Evolutionary conservation across 1,284 basidiomycete species (phyloP).

Genomic region (Sporisorium exsertum): DNA sequence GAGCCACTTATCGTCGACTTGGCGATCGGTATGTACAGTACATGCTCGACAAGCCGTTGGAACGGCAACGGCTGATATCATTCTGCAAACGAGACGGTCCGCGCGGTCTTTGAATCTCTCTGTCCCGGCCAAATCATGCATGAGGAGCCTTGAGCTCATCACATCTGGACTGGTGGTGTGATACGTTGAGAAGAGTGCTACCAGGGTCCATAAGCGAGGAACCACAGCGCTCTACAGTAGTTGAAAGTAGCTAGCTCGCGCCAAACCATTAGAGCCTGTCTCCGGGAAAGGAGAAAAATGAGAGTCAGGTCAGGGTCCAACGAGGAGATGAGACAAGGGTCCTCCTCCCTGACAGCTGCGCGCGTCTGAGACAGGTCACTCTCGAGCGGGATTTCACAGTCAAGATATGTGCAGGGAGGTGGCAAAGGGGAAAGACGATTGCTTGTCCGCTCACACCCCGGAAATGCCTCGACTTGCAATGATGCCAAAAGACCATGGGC

Average conservation of each 20-base stretch:
- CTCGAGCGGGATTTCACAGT: neutral
- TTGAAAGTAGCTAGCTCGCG: neutral
- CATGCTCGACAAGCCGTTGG: neutral
- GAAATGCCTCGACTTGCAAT: neutral
- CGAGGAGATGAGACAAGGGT: slow-evolving; percentile 4
- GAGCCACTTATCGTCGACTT: neutral
- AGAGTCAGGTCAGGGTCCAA: slow-evolving; percentile 9
- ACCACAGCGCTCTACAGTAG: neutral
- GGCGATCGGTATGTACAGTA: slow-evolving; percentile 8
- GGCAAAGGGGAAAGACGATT: neutral
- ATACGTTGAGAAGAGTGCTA: neutral
- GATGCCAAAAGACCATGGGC: no score
- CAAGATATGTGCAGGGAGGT: neutral
- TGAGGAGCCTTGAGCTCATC: neutral
- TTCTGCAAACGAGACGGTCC: neutral
- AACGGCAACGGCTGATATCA: neutral
- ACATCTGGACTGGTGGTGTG: neutral
- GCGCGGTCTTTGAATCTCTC: neutral
- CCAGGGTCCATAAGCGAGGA: neutral
- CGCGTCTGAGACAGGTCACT: slow-evolving; percentile 2
- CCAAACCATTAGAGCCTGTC: neutral
- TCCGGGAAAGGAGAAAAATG: slow-evolving; percentile 1
- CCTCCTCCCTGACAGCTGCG: slow-evolving; percentile 3
- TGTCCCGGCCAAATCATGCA: neutral
- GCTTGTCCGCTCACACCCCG: neutral